Conservation (phyloP, 2,329 filamentous ascomycete genomes). For the Fusarium sp. region DNA sequence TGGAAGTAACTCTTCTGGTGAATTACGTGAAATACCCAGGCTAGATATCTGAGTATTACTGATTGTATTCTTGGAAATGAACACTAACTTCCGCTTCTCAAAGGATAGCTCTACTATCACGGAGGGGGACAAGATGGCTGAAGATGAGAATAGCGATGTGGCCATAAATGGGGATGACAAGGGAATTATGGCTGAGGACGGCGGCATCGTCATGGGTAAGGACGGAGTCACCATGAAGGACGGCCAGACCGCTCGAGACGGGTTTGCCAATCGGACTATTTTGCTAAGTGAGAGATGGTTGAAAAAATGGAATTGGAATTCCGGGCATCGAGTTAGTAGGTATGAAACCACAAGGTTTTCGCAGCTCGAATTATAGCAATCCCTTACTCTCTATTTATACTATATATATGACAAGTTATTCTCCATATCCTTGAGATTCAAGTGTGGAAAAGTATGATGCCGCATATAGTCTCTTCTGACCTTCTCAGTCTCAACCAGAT, state of each 20-base stretch:
- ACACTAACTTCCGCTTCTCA: not conserved
- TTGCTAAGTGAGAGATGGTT: not conserved
- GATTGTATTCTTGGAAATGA: not conserved
- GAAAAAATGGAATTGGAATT: not conserved
- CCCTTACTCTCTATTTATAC: not conserved
- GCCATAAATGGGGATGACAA: not conserved
- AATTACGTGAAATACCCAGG: not conserved
- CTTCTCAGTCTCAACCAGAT: not conserved
- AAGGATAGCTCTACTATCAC: not conserved
- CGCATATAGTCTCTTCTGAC: not conserved
- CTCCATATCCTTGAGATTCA: not conserved
- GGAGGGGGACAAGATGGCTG: not conserved
- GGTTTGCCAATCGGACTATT: not conserved
- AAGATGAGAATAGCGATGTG: not conserved
- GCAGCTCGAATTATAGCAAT: not conserved
- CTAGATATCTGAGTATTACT: not conserved
- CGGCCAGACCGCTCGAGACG: not conserved
- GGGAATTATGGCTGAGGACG: not conserved
- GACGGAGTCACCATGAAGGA: not conserved
- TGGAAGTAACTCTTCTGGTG: not conserved
- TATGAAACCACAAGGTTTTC: not conserved
- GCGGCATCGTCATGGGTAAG: not conserved
- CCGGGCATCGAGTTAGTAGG: not conserved
- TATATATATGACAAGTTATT: not conserved
- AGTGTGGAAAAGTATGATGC: not conserved